Conservation (phyloP, 257 asterid genomes). For the Ocimum tenuiflorum region DNA sequence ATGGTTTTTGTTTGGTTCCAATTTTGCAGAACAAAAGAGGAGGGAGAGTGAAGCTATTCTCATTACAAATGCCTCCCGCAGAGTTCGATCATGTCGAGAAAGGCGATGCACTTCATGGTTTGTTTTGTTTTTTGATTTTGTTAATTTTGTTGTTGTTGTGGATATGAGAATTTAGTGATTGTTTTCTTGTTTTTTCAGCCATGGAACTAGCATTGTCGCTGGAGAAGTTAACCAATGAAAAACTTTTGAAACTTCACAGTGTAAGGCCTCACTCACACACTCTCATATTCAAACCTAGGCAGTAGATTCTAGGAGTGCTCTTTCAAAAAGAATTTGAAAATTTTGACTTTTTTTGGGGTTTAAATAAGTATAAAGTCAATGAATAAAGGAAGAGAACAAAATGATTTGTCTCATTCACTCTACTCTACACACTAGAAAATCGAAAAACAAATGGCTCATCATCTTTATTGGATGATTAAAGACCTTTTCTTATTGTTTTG, state of each 20-base stretch:
- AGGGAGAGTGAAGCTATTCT: conserved; percentile 63
- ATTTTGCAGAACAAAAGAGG: conserved; percentile 65
- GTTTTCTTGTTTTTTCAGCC: conserved; percentile 40
- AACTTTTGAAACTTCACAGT: conserved; percentile 46
- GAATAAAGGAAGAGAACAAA: too few species aligned
- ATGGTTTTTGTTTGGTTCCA: too few species aligned
- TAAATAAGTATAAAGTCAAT: too few species aligned
- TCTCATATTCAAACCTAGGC: too few species aligned
- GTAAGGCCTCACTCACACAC: conserved; percentile 29
- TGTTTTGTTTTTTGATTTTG: neutral
- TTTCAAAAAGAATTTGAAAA: too few species aligned
- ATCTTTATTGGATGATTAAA: too few species aligned
- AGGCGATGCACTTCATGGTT: conserved; percentile 82
- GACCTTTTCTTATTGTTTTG: too few species aligned
- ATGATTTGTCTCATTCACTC: too few species aligned
- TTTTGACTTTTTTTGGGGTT: too few species aligned
- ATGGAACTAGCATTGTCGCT: conserved; percentile 71
- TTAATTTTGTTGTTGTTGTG: neutral
- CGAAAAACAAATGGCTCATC: too few species aligned
- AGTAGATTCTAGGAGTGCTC: too few species aligned
- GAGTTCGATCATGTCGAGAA: conserved; percentile 72
- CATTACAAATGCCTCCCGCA: conserved; percentile 41
- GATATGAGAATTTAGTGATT: neutral
- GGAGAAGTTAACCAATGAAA: conserved; percentile 64
- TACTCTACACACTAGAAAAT: too few species aligned